Conservation (phyloP, 768 basidiomycete genomes). For the Lactifluus hygrophoroides region DNA sequence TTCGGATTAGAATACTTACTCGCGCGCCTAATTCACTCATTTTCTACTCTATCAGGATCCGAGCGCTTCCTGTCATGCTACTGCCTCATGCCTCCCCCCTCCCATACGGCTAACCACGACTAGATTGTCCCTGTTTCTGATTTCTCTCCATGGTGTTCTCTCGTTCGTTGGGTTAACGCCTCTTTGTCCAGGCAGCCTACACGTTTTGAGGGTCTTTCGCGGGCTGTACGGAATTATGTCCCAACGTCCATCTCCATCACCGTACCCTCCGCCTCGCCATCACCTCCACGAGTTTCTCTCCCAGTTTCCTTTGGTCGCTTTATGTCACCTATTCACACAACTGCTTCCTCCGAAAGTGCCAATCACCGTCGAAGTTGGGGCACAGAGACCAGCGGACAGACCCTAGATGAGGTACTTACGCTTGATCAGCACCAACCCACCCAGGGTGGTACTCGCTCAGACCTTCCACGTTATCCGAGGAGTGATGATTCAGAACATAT, state of each 20-base stretch:
- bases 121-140: slow-evolving; percentile 1
- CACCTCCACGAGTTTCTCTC: slow-evolving; percentile 42
- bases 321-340: slow-evolving; percentile 26
- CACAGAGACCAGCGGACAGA: slow-evolving; percentile 4
- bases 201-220: slow-evolving; percentile 43
- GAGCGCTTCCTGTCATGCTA: not conserved
- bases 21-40: not conserved
- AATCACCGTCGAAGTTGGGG: slow-evolving; percentile 17
- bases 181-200: slow-evolving; percentile 35
- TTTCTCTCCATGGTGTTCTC: not conserved
- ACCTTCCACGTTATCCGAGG: slow-evolving; percentile 25
- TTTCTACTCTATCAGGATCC: not conserved
- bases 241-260: slow-evolving; percentile 45
- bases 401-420: slow-evolving; percentile 24
- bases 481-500: slow-evolving; percentile 30
- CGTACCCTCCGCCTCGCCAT: slow-evolving; percentile 39
- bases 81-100: not conserved
- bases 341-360: not conserved
- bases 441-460: slow-evolving; percentile 7
- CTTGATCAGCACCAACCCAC: slow-evolving; percentile 13
- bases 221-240: slow-evolving; percentile 45
- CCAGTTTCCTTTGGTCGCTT: slow-evolving; percentile 42
- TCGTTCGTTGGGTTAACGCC: not conserved
- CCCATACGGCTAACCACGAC: not conserved
- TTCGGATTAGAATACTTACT: not conserved